Conservation (phyloP, 768 basidiomycete species). For the Lepiota brunneoincarnata region DNA sequence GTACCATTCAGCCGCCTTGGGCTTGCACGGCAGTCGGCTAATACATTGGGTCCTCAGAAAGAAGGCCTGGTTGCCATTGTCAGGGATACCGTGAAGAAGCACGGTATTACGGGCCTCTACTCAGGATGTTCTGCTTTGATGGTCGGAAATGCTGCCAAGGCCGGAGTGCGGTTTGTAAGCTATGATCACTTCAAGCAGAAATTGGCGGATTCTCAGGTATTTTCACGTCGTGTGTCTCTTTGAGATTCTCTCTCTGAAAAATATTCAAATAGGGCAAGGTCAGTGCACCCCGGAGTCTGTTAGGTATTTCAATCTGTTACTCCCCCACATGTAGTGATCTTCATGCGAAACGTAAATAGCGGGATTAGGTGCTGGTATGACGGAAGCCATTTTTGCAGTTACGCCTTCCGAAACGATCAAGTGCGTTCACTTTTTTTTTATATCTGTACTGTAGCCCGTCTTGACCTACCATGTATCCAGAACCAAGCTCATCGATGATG, state of each 20-base stretch:
- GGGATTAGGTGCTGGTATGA: slow-evolving; percentile 85
- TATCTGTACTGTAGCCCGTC: neutral
- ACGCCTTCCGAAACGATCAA: slow-evolving; percentile 99
- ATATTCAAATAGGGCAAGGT: slow-evolving; percentile 75
- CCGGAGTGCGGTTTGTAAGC: slow-evolving; percentile 92
- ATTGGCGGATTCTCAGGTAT: slow-evolving; percentile 80
- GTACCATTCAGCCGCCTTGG: slow-evolving; percentile 10
- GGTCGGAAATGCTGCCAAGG: slow-evolving; percentile 89
- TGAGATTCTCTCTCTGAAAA: slow-evolving; percentile 1
- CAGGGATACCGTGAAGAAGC: slow-evolving; percentile 64
- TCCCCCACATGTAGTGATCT: neutral
- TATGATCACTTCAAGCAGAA: slow-evolving; percentile 90
- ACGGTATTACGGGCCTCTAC: slow-evolving; percentile 86
- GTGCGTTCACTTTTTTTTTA: slow-evolving; percentile 40
- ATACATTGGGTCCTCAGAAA: slow-evolving; percentile 26
- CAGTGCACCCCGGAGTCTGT: slow-evolving; percentile 77
- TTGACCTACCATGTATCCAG: slow-evolving; percentile 36
- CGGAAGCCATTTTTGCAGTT: slow-evolving; percentile 90
- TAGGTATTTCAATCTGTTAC: slow-evolving; percentile 44
- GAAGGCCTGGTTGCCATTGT: slow-evolving; percentile 76
- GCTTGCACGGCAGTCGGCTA: neutral
- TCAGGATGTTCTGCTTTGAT: slow-evolving; percentile 89
- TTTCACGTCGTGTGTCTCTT: slow-evolving; percentile 15
- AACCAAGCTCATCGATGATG: slow-evolving; percentile 96
- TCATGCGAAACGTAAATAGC: slow-evolving; percentile 35